Percentiles rank a stretch among this genome's conserved stretches.
These are phyloP conservation scores for Desmodesmus armatus DNA, from an alignment of 139 green algal species.

Conservation along the genomic window DNA sequence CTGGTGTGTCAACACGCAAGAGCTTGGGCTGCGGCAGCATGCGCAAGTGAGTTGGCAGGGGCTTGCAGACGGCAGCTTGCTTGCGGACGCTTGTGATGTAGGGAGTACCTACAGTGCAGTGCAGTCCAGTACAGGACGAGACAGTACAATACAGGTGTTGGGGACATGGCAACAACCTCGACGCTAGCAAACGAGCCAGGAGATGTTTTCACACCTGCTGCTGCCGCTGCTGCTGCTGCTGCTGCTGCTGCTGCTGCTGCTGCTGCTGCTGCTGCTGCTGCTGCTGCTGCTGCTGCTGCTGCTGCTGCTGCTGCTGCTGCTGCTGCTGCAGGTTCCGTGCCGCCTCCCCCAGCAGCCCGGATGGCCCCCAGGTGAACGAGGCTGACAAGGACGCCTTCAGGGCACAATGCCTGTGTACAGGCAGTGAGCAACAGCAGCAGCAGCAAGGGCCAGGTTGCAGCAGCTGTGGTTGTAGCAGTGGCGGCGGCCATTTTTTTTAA, in stretches of 20 bases:
- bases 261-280: neutral
- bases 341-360: neutral
- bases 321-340: neutral
- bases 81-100: no score
- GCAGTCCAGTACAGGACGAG: no score
- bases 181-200: no score
- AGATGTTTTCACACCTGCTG: no score
- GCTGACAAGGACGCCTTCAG: conserved; percentile 85
- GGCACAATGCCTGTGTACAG: conserved; percentile 71
- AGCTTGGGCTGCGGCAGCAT: conserved; percentile 85
- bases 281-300: neutral
- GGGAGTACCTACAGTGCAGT: no score
- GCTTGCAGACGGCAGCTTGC: no score
- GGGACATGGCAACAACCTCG: no score
- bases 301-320: neutral
- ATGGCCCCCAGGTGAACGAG: conserved; percentile 41
- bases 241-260: neutral
- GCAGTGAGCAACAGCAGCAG: conserved; percentile 49
- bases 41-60: neutral
- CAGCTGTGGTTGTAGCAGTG: neutral
- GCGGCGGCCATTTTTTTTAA: no score
- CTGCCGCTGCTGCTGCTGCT: neutral
- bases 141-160: no score
- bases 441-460: no score
- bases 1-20: conserved; percentile 84